Evolutionary conservation across 2,329 filamentous ascomycete genomes (phyloP), one percentile per base, ranked within the genome.

Genomic region (Knufia fluminis): DNA sequence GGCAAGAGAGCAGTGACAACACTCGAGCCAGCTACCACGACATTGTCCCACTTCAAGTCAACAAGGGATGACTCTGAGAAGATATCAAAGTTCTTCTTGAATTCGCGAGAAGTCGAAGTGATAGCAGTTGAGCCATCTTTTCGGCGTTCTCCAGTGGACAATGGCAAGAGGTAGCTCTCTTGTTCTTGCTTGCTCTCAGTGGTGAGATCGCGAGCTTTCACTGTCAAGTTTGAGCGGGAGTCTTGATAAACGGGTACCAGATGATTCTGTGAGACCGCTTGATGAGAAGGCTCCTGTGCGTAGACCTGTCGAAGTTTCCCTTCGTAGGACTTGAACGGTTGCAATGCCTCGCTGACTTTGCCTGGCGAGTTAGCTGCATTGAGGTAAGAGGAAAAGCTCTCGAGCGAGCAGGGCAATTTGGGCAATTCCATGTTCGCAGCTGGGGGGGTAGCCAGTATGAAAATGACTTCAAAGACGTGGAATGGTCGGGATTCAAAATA

Each of bases 21-120:
- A 1, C 86, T 82, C 43, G 84, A 90, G 9, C 88, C 88, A 35
- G 86, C 85, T 24, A 79, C 88, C 14, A 92, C 81, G 14, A 94
- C 79, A 62, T 92, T 92, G 61, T 68, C 79, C 87, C 87, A 94
- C 62, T 91, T 79, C 57, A 94, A 64, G 43, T 91, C 86, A 24
- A 74, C 73, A 23, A 94, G 70, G 0, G 85, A 82, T 1, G 79
- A 84, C 66, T 94, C 88, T 1, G 83, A 88, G 62, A 94, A 94
- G 51, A 94, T 64, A 51, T 78, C 78, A 67, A 94, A 91, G 66
- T 92, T 91, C 43, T 78, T 77, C 62, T 82, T 80, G 59, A 92
- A 94, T 24, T 86, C 81, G 42, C 77, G 73, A 40, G 92, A 62
- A 10, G 76, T 76, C 20, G 73, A 63, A 0, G 90, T 86, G 3